Conservation (phyloP, 768 basidiomycete species). For the Xerocomellus amylosporus region DNA sequence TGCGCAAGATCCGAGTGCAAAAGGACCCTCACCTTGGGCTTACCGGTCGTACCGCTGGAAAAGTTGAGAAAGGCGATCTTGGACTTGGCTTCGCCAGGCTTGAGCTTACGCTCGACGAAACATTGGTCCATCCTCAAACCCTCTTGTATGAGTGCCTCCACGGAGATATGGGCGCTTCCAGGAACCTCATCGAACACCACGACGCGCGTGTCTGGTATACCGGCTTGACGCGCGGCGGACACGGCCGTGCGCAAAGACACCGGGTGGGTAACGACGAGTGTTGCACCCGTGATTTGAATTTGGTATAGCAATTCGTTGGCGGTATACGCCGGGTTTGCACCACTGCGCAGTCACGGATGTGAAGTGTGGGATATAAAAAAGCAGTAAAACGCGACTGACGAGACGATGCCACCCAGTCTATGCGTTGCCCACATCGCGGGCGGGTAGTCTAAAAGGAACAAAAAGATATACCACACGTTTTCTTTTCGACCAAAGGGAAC, state of each 20-base stretch:
- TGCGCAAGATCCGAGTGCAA: neutral
- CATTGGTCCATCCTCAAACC: conserved; percentile 32
- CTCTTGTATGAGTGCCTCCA: conserved; percentile 51
- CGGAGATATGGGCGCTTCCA: conserved; percentile 21
- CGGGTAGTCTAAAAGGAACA: conserved; percentile 46
- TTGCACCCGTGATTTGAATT: conserved; percentile 25
- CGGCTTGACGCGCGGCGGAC: conserved; percentile 29
- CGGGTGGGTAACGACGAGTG: conserved; percentile 33
- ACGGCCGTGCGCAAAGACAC: conserved; percentile 27
- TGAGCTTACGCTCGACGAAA: conserved; percentile 47
- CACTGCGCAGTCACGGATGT: conserved; percentile 13
- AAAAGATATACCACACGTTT: neutral
- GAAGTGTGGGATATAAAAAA: neutral
- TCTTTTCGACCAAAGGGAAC: neutral
- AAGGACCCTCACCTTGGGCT: conserved; percentile 26
- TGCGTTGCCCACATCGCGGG: conserved; percentile 59
- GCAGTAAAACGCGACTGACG: conserved; percentile 38
- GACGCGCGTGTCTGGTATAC: conserved; percentile 31
- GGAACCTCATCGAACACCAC: conserved; percentile 24
- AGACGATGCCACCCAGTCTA: conserved; percentile 54
- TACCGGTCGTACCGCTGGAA: conserved; percentile 75
- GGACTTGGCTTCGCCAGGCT: conserved; percentile 56
- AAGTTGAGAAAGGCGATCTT: conserved; percentile 67
- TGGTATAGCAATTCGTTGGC: conserved; percentile 33
- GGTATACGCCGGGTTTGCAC: conserved; percentile 38